Base-by-base conservation (phyloP, 805 yeast genomes). In the Metschnikowia cubensis region DNA sequence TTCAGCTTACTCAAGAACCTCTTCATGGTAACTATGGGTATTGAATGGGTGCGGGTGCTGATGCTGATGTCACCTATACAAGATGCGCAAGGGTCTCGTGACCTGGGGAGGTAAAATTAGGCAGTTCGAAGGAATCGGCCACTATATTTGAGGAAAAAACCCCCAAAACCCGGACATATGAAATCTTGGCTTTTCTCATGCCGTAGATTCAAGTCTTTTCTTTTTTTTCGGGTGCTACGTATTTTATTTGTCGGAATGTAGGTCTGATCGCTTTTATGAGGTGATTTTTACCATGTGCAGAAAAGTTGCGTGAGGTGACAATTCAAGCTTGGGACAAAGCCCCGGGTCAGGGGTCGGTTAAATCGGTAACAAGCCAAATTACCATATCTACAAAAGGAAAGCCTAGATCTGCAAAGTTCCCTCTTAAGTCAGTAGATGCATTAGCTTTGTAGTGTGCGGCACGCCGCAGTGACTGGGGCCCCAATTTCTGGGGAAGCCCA, bases 1-100 rank as follows among this genome's bases (percentile, higher is more conserved):
- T 47, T 53, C 47, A 36, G 58, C 38, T 49, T 55, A 8, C 51
- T 51, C 31, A 51, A 48, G 34, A 57, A 45, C 43, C 45, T 53
- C 34, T 52, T 55, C 59, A 55, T 55, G 44, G 31, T 25, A 18
- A 11, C 14, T 20, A 14, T 18, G 10, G 22, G 5, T 10, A 13
- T 14, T 17, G 11, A 29, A 6, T 6, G 11, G 11, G 29, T 25
- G 29, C 29, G 29, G 25, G 35, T 25, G 39, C 15, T 22, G 37
- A 35, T 7, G 25, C 15, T n/a, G 8, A 36, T 38, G 41, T 22
- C 25, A 38, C 41, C 32, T 38, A 17, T 14, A 17, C 13, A n/a
- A n/a, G 33, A 20, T 33, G 37, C 37, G 41, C 29, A 22, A 38
- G 31, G 13, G 35, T 41, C 44, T 41, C 44, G 44, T 41, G 44